Percentiles rank a stretch among this genome's conserved stretches.
These are phyloP conservation scores for Phytophthora citrophthora DNA, from an alignment of 352 stramenopile genomes.

Conservation along the genomic window DNA sequence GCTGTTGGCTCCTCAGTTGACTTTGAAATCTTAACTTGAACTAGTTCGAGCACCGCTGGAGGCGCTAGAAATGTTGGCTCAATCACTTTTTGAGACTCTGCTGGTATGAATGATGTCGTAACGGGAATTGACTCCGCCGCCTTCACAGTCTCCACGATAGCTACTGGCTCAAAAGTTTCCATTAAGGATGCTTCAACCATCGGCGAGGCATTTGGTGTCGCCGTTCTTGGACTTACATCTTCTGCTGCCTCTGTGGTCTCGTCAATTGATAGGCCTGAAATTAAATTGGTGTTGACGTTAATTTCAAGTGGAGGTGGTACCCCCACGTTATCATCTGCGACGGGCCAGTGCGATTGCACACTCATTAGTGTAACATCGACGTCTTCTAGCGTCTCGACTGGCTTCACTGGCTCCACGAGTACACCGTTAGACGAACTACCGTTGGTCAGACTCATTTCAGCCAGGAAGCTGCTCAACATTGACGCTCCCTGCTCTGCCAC, in stretches of 20 bases:
- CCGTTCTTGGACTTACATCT: background rate
- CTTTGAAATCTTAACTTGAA: background rate
- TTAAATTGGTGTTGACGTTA: slow-evolving; percentile 8
- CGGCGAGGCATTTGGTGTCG: background rate
- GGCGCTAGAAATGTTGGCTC: background rate
- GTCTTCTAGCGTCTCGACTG: background rate
- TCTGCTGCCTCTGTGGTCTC: background rate
- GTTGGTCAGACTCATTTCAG: slow-evolving; percentile 31
- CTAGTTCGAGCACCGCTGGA: background rate
- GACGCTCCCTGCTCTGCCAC: slow-evolving; percentile 14
- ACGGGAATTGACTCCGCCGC: background rate
- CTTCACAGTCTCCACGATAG: background rate
- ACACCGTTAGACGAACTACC: background rate
- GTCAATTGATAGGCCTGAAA: slow-evolving; percentile 9
- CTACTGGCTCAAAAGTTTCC: too few species aligned
- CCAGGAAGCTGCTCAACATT: slow-evolving; percentile 14
- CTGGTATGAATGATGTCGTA: background rate
- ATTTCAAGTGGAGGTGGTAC: background rate
- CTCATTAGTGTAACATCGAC: background rate
- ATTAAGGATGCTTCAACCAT: background rate
- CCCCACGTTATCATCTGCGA: slow-evolving; percentile 24
- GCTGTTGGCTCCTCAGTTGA: background rate
- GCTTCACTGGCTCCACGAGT: background rate
- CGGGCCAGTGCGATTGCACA: background rate
- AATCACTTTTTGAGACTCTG: background rate